phyloP scores from a whole-genome alignment of 495 filamentous ascomycete genomes.

The Lindgomyces ingoldianus region DNA sequence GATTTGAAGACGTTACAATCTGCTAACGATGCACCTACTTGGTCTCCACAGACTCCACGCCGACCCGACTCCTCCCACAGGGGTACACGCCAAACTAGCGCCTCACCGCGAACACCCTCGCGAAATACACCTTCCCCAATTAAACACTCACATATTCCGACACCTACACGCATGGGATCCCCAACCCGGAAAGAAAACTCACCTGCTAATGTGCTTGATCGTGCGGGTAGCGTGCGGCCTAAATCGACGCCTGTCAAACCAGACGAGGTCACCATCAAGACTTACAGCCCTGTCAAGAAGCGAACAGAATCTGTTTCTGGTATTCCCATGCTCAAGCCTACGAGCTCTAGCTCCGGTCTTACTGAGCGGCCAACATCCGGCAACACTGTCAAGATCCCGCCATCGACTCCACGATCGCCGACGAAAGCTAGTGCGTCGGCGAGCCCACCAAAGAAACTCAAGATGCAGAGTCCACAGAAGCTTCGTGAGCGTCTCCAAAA shows the following conservation, averaged over 20 bases:
- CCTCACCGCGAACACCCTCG: constrained; percentile 38
- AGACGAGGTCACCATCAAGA: constrained; percentile 43
- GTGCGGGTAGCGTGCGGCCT: constrained; percentile 15
- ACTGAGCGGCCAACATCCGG: constrained; percentile 55
- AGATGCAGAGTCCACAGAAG: constrained; percentile 89
- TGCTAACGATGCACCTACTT: constrained; percentile 33
- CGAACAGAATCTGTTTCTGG: constrained; percentile 53
- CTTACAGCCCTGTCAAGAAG: constrained; percentile 50
- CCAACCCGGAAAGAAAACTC: constrained; percentile 46
- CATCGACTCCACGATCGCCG: constrained; percentile 25
- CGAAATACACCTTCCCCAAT: constrained; percentile 28
- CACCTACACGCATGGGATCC: constrained; percentile 37
- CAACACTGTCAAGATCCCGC: constrained; percentile 40
- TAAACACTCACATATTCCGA: constrained; percentile 32
- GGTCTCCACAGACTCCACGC: constrained; percentile 39
- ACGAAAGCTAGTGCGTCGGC: constrained; percentile 12
- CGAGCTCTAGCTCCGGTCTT: constrained; percentile 43
- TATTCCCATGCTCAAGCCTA: constrained; percentile 52
- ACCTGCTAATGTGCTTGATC: constrained; percentile 36
- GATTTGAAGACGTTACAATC: constrained; percentile 65
- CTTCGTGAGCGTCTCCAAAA: constrained; percentile 83
- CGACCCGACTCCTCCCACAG: constrained; percentile 21
- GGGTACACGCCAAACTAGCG: constrained; percentile 27
- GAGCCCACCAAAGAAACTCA: constrained; percentile 56
- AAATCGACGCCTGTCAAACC: constrained; percentile 9